These are phyloP conservation scores for Dryadomyces quercivorus DNA, from an alignment of 2,329 filamentous ascomycete species.

Conservation along the genomic window DNA sequence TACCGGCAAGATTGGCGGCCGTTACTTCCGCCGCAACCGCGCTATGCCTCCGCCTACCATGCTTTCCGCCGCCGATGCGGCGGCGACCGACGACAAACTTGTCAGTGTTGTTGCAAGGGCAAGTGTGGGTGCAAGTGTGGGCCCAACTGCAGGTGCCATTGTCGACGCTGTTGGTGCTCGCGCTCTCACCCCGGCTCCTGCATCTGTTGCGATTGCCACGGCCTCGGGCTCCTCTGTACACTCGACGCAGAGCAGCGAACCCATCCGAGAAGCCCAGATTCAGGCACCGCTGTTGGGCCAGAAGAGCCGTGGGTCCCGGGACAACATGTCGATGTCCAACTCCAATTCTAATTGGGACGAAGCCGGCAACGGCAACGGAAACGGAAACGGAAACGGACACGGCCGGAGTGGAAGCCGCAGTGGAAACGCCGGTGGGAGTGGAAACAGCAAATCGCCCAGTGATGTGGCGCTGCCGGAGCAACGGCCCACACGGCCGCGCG, in stretches of 20 bases:
- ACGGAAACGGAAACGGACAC: neutral
- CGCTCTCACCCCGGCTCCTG: neutral
- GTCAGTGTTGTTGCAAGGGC: neutral
- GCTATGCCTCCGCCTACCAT: constrained; percentile 4
- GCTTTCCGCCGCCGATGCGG: no score
- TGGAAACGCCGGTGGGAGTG: constrained; percentile 16
- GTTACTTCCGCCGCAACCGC: constrained; percentile 21
- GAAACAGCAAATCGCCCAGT: constrained; percentile 23
- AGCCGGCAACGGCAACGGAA: constrained; percentile 12
- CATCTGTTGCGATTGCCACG: neutral
- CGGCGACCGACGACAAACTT: constrained; percentile 1
- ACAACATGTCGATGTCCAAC: constrained; percentile 31
- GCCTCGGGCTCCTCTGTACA: neutral
- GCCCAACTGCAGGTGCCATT: neutral
- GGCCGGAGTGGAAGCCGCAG: constrained; percentile 19
- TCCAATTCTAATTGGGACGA: constrained; percentile 37
- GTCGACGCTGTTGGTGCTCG: constrained; percentile 8
- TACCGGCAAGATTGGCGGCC: constrained; percentile 50
- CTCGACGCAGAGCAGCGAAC: neutral
- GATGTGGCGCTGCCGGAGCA: constrained; percentile 44
- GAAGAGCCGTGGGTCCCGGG: constrained; percentile 29
- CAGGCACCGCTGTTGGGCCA: constrained; percentile 18
- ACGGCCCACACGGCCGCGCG: constrained; percentile 61
- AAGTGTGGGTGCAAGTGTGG: neutral
- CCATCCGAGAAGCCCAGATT: constrained; percentile 36